phyloP scores from a whole-genome alignment of 1,284 basidiomycete species.

The Ceratobasidium sp. region DNA sequence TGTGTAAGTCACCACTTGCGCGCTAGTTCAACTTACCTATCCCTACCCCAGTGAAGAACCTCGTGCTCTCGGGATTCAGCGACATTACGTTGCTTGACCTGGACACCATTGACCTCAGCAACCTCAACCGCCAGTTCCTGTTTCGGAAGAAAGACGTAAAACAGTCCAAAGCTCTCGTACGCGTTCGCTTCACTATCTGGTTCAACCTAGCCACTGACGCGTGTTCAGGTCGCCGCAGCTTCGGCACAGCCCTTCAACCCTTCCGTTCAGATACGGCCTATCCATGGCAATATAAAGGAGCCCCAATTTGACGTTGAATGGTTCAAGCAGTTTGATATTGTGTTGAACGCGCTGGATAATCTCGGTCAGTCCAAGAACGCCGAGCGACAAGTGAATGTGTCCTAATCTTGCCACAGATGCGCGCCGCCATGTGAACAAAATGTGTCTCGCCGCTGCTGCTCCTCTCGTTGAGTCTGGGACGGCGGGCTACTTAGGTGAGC shows the following conservation, averaged over 20 bases:
- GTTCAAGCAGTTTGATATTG: constrained; percentile 91
- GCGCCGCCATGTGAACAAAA: constrained; percentile 92
- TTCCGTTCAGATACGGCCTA: constrained; percentile 84
- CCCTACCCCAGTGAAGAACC: constrained; percentile 82
- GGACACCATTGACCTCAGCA: constrained; percentile 98
- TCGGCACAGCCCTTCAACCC: constrained; percentile 94
- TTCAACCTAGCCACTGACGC: not conserved
- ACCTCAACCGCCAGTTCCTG: constrained; percentile 97
- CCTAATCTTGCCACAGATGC: constrained; percentile 65
- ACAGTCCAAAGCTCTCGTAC: constrained; percentile 90
- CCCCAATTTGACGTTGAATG: constrained; percentile 89
- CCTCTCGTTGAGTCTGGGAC: constrained; percentile 97
- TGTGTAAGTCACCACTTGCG: constrained; percentile 67
- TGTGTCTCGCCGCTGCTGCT: constrained; percentile 92
- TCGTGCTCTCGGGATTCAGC: constrained; percentile 92
- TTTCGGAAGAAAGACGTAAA: constrained; percentile 98
- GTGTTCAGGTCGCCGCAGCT: constrained; percentile 80
- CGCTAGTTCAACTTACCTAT: constrained; percentile 12
- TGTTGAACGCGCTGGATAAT: constrained; percentile 97
- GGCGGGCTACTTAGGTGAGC: constrained; percentile 89
- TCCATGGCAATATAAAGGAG: constrained; percentile 97
- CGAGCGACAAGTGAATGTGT: not conserved
- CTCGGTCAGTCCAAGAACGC: constrained; percentile 67
- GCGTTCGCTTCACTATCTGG: constrained; percentile 20
- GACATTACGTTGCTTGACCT: constrained; percentile 94